phyloP scores from a whole-genome alignment of 2,329 filamentous ascomycete species.

The Exutisphaerella laricina region DNA sequence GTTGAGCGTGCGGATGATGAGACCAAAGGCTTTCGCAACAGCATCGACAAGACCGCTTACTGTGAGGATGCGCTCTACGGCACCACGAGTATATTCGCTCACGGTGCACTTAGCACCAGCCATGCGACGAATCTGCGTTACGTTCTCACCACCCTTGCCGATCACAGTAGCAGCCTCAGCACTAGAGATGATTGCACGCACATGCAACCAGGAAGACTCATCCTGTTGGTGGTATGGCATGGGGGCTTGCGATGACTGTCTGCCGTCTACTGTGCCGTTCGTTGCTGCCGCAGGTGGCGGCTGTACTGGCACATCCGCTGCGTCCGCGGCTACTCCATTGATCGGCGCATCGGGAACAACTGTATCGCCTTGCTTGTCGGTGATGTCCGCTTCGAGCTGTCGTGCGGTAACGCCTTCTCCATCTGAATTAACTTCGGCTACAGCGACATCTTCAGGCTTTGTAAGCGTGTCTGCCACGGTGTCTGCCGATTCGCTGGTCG shows the following conservation, averaged over 20 bases:
- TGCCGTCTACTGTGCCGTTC: conserved; percentile 49
- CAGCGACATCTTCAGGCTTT: conserved; percentile 35
- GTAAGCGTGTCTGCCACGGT: conserved; percentile 22
- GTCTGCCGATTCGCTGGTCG: conserved; percentile 16
- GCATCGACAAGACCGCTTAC: conserved; percentile 96
- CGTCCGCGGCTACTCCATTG: conserved; percentile 41
- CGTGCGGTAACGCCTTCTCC: conserved; percentile 21
- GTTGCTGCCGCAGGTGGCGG: conserved; percentile 27
- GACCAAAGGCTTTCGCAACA: conserved; percentile 94
- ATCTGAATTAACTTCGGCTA: conserved; percentile 30
- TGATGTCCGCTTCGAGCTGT: conserved; percentile 42
- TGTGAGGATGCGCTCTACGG: conserved; percentile 94
- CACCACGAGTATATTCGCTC: conserved; percentile 94
- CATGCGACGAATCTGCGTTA: conserved; percentile 90
- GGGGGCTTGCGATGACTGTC: conserved; percentile 40
- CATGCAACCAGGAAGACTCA: conserved; percentile 94
- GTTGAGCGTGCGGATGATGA: conserved; percentile 97
- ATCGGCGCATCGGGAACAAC: conserved; percentile 58
- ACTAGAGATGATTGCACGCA: conserved; percentile 94
- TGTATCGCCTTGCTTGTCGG: conserved; percentile 61
- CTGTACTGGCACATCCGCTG: conserved; percentile 2
- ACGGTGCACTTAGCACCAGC: conserved; percentile 98
- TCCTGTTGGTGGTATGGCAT: conserved; percentile 58
- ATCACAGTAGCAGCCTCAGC: conserved; percentile 97
- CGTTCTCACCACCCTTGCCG: conserved; percentile 97